Evolutionary conservation across 83 land plant species (phyloP).

Genomic region (Picea engelmannii): DNA sequence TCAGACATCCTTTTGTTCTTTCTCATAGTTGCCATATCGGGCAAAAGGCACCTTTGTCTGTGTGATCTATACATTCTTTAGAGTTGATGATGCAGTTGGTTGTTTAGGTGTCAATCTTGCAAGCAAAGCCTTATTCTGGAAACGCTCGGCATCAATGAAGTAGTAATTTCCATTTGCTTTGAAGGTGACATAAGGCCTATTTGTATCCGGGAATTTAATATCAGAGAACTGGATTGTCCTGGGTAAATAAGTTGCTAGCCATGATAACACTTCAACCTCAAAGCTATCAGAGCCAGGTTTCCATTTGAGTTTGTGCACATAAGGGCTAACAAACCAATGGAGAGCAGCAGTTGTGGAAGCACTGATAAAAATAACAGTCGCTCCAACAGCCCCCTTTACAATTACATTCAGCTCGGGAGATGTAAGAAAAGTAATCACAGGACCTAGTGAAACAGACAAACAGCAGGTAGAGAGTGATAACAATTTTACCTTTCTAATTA

Average conservation of each 20-base stretch:
- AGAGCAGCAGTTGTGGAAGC: constrained; percentile 88
- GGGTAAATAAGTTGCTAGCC: constrained; percentile 70
- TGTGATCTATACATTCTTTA: too few relatives aligned
- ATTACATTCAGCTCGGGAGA: constrained; percentile 84
- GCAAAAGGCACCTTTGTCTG: too few relatives aligned
- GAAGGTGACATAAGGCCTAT: constrained; percentile 91
- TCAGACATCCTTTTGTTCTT: too few relatives aligned
- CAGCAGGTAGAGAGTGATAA: constrained; percentile 95
- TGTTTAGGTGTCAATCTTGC: constrained; percentile 63
- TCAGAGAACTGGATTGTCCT: constrained; percentile 76
- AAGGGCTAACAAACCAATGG: constrained; percentile 98
- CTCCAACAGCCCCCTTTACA: constrained; percentile 82
- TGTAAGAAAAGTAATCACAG: constrained; percentile 87
- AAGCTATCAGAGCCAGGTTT: constrained; percentile 83
- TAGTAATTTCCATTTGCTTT: constrained; percentile 77
- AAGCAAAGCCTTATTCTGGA: constrained; percentile 74
- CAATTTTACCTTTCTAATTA: constrained; percentile 86
- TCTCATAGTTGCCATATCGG: too few relatives aligned
- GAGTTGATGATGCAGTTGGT: constrained; percentile 13
- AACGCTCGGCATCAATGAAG: constrained; percentile 81
- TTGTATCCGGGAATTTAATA: constrained; percentile 65
- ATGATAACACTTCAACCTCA: constrained; percentile 84
- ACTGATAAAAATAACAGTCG: constrained; percentile 84
- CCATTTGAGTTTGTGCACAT: constrained; percentile 91
- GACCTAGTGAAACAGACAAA: constrained; percentile 83